Evolutionary conservation across 768 basidiomycete genomes (phyloP), one percentile per base, ranked within the genome.

Genomic region (Rubroboletus pulcherrimus): DNA sequence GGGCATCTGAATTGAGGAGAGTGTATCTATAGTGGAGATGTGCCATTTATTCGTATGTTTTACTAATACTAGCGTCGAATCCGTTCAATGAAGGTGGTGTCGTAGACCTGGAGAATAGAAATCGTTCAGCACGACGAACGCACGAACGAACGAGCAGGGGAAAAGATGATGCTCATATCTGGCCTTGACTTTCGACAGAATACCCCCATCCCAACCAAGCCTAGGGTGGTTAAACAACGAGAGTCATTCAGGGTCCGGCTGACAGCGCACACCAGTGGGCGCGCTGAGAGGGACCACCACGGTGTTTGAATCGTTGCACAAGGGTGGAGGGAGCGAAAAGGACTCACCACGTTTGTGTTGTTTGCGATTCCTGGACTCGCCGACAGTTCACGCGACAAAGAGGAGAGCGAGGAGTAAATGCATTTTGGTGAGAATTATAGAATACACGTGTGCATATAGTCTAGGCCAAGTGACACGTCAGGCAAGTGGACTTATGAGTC

Each of bases 401-500:
- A 19, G 5, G 11, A 37, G 37, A 49, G 56, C 31, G 53, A 54
- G 43, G 38, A 31, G 49, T 5, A 49, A 2, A 53, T 52, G 50
- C 54, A 58, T 58, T 67, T 66, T 44, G 47, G 40, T 30, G 56
- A 40, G 52, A 38, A 72, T 63, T 68, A 72, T 65, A 65, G 56
- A 57, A 53, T 66, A 68, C 64, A 73, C 54, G 49, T 7, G 48
- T 51, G 56, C 44, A 59, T 68, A 58, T 56, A 49, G 59, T 59
- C 56, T 65, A 57, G 51, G 37, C n/a, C 44, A 7, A 49, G 53
- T 11, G 33, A 40, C 8, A 26, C 7, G 31, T 85, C 73, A 97
- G 68, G 94, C 94, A 63, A 96, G 84, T 24, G 94, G 93, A 71
- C 91, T 95, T 74, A 97, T 91, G 67, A 97, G 82, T 76, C 94